phyloP scores from a whole-genome alignment of 2,329 filamentous ascomycete genomes.

The Monascus ruber region DNA sequence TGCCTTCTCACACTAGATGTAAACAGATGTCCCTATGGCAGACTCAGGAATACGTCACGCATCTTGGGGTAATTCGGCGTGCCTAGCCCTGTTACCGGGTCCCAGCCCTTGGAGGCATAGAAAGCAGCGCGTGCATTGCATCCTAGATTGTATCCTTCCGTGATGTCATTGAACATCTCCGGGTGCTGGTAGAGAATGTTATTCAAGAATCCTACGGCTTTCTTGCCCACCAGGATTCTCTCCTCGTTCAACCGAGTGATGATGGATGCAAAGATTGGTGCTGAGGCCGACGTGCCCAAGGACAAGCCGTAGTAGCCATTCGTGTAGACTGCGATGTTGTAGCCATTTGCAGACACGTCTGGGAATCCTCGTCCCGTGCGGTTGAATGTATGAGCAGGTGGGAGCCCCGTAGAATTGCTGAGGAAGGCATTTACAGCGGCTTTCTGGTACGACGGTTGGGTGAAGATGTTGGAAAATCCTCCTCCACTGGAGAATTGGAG shows the following conservation, averaged over 20 bases:
- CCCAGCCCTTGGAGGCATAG: background rate
- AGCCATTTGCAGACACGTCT: slow-evolving; percentile 38
- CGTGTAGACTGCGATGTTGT: slow-evolving; percentile 15
- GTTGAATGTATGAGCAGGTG: slow-evolving; percentile 22
- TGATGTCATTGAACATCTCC: slow-evolving; percentile 31
- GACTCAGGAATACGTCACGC: background rate
- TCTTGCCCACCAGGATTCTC: slow-evolving; percentile 34
- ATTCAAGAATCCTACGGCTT: slow-evolving; percentile 42
- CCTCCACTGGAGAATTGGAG: slow-evolving; percentile 30
- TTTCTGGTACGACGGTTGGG: slow-evolving; percentile 33
- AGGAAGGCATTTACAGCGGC: slow-evolving; percentile 18
- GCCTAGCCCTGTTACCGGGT: background rate
- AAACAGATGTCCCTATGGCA: slow-evolving; percentile 24
- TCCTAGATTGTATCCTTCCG: slow-evolving; percentile 23
- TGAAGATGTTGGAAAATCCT: slow-evolving; percentile 38
- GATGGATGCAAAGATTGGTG: background rate
- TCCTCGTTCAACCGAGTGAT: slow-evolving; percentile 36
- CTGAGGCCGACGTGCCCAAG: too few species aligned
- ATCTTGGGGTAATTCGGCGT: background rate
- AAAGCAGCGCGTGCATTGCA: slow-evolving; percentile 8
- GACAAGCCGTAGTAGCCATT: background rate
- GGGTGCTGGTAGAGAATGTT: slow-evolving; percentile 29
- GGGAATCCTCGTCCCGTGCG: slow-evolving; percentile 38
- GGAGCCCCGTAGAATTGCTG: slow-evolving; percentile 5
- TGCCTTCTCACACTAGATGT: too few species aligned